These are phyloP conservation scores for Penicillium riverlandense DNA, from an alignment of 495 filamentous ascomycete genomes.

Conservation along the genomic window DNA sequence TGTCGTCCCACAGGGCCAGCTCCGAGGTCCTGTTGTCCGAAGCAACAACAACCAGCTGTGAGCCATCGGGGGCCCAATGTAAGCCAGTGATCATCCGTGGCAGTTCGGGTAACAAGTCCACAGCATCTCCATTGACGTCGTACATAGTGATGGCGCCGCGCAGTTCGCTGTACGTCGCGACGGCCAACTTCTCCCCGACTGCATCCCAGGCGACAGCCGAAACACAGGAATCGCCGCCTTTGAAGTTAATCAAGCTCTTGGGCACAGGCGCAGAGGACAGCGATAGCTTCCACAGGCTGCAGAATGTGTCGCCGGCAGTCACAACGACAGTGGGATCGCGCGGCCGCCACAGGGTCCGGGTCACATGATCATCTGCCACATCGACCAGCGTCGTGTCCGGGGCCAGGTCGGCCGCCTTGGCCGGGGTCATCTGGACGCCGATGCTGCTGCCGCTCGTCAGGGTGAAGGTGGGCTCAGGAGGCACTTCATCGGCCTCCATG, in stretches of 20 bases:
- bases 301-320: slow-evolving; percentile 70
- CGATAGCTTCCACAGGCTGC: slow-evolving; percentile 69
- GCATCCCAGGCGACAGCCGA: slow-evolving; percentile 66
- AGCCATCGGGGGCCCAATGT: slow-evolving; percentile 31
- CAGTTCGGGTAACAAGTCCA: slow-evolving; percentile 41
- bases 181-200: slow-evolving; percentile 57
- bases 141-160: slow-evolving; percentile 64
- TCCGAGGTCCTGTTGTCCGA: slow-evolving; percentile 34
- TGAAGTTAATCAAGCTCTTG: slow-evolving; percentile 32
- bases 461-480: slow-evolving; percentile 50
- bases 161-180: slow-evolving; percentile 57
- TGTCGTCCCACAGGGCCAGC: slow-evolving; percentile 41
- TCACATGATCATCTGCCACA: slow-evolving; percentile 58
- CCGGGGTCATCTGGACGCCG: slow-evolving; percentile 55
- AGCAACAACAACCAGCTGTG: slow-evolving; percentile 36
- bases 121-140: slow-evolving; percentile 49
- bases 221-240: slow-evolving; percentile 28
- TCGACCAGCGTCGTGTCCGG: slow-evolving; percentile 58
- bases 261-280: slow-evolving; percentile 24
- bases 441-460: slow-evolving; percentile 60
- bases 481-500: slow-evolving; percentile 37
- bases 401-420: slow-evolving; percentile 56
- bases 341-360: slow-evolving; percentile 72
- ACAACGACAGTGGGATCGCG: slow-evolving; percentile 65
- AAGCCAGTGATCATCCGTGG: slow-evolving; percentile 38